Evolutionary conservation across 2,329 filamentous ascomycete species (phyloP).

Genomic region (Fusarium heterosporum): DNA sequence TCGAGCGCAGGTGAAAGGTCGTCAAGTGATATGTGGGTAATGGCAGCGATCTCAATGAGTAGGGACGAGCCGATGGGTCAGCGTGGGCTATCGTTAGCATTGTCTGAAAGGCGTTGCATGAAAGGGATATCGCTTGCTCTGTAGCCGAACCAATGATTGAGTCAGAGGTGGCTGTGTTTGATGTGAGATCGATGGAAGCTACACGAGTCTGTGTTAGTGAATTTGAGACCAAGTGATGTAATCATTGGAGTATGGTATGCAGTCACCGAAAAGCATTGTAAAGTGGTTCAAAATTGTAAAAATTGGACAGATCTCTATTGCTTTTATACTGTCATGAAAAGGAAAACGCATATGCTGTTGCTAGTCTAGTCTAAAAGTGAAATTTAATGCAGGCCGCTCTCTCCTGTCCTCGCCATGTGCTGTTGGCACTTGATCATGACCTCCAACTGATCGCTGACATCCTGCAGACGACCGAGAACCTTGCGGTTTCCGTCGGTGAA

Average conservation of each 20-base stretch:
- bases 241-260: not conserved
- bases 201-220: not conserved
- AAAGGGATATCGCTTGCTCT: not conserved
- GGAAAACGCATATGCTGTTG: conserved; percentile 8
- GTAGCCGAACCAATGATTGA: not conserved
- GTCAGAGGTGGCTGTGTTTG: not conserved
- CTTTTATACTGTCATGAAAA: conserved; percentile 18
- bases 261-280: not conserved
- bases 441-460: conserved; percentile 70
- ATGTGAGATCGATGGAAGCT: not conserved
- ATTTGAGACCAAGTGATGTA: not conserved
- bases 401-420: conserved; percentile 61
- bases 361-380: conserved; percentile 10
- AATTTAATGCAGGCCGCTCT: conserved; percentile 53
- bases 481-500: conserved; percentile 73
- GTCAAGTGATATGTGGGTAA: conserved; percentile 4
- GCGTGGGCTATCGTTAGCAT: not conserved
- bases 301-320: conserved; percentile 12
- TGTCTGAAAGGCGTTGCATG: not conserved
- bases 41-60: not conserved
- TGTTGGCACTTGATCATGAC: conserved; percentile 69
- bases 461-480: conserved; percentile 60
- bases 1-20: not conserved
- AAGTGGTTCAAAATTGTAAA: not conserved
- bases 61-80: fast-evolving